These are phyloP conservation scores for Fusarium lyarnte DNA, from an alignment of 2,329 filamentous ascomycete species.

Conservation along the genomic window DNA sequence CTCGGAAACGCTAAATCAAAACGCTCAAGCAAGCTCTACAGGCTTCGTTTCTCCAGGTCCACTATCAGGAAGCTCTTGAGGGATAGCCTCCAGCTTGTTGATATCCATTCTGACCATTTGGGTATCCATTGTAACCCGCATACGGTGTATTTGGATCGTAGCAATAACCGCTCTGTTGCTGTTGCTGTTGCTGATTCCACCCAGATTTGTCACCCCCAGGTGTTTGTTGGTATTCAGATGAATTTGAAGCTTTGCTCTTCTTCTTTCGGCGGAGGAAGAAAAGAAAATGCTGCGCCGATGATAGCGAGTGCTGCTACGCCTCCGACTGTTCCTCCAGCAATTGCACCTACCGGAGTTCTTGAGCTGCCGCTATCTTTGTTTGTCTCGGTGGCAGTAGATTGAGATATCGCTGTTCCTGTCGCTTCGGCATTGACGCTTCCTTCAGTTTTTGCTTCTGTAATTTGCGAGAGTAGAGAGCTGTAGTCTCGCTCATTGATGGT, in stretches of 20 bases:
- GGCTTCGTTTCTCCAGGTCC: slow-evolving; percentile 1
- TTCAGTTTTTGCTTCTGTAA: background rate
- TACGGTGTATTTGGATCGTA: slow-evolving; percentile 1
- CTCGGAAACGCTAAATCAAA: no score
- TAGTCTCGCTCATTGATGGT: slow-evolving; percentile 6
- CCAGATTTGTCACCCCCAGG: background rate
- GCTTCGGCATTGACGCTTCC: background rate
- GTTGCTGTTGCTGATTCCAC: slow-evolving; percentile 12
- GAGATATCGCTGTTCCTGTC: background rate
- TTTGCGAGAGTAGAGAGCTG: background rate
- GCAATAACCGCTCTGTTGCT: background rate
- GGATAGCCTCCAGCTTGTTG: background rate
- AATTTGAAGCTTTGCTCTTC: background rate
- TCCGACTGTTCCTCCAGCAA: slow-evolving; percentile 17
- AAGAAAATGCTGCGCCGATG: background rate
- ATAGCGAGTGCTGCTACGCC: slow-evolving; percentile 1
- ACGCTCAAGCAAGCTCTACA: slow-evolving; percentile 6
- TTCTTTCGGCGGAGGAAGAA: slow-evolving; percentile 10
- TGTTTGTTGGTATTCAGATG: background rate
- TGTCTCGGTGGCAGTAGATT: background rate
- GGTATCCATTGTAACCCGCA: background rate
- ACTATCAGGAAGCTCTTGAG: slow-evolving; percentile 10
- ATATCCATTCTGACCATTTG: background rate
- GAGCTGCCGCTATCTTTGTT: background rate
- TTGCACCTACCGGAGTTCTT: slow-evolving; percentile 3